Conservation (phyloP, 768 basidiomycete species). For the Hypsizygus marmoreus region DNA sequence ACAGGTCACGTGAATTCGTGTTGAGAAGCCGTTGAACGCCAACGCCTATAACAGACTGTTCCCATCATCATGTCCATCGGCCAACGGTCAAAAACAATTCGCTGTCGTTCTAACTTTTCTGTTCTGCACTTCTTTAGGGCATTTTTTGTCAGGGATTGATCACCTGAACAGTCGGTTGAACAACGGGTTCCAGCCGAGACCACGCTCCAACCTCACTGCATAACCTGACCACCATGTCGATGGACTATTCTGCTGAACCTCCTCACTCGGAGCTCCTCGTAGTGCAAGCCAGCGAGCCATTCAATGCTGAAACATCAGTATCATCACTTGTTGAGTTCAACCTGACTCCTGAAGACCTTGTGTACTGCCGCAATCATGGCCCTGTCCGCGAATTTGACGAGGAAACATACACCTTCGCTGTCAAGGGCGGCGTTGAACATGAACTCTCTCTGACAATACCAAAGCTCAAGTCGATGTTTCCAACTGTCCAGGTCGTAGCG, state of each 20-base stretch:
- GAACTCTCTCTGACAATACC: slow-evolving; percentile 36
- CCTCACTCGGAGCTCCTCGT: slow-evolving; percentile 47
- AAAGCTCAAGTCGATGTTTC: slow-evolving; percentile 42
- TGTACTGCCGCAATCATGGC: slow-evolving; percentile 76
- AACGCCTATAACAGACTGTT: background rate
- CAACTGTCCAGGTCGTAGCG: slow-evolving; percentile 47
- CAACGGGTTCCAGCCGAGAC: slow-evolving; percentile 16
- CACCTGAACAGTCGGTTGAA: background rate
- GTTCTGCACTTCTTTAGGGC: no score
- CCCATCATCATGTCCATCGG: no score
- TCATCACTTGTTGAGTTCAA: slow-evolving; percentile 59
- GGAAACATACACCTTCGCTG: slow-evolving; percentile 40
- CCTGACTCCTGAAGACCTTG: slow-evolving; percentile 62
- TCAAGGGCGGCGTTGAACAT: slow-evolving; percentile 36
- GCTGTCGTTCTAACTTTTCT: no score
- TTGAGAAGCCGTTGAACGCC: background rate
- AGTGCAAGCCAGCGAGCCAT: slow-evolving; percentile 51
- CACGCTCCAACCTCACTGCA: slow-evolving; percentile 3
- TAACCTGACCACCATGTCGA: slow-evolving; percentile 40
- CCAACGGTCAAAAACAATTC: no score
- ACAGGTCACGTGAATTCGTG: slow-evolving; percentile 15
- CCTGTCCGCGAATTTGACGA: slow-evolving; percentile 53
- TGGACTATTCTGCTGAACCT: slow-evolving; percentile 53
- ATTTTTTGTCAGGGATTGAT: no score
- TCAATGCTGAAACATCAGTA: slow-evolving; percentile 70